Conservation (phyloP, 148 eudicot species). For the Bassia scoparia region DNA sequence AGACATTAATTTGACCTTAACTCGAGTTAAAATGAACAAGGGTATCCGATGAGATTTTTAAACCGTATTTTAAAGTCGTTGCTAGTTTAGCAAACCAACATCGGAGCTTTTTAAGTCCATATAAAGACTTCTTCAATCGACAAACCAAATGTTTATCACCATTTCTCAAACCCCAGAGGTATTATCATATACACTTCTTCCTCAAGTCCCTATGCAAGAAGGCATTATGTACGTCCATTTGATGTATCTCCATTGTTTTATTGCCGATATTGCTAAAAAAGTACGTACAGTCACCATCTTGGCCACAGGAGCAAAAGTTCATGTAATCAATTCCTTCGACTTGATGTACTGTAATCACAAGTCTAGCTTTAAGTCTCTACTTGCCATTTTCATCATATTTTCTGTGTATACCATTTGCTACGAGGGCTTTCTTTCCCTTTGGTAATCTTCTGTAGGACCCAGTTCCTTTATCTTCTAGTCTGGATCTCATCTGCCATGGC, state of each 20-base stretch:
- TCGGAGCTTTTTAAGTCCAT: not conserved
- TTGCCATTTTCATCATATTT: not conserved
- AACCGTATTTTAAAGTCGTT: not conserved
- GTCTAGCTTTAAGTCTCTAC: not conserved
- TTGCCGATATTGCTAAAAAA: not conserved
- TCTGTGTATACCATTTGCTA: not conserved
- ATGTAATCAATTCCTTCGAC: not conserved
- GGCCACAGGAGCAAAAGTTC: not conserved
- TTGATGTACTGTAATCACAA: not conserved
- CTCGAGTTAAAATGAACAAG: not conserved
- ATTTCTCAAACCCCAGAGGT: not conserved
- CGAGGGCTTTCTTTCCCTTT: not conserved
- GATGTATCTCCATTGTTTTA: not conserved
- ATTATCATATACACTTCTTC: not conserved
- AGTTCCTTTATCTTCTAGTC: not conserved
- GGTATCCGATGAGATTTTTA: not conserved
- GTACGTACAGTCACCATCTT: not conserved
- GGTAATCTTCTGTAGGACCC: not conserved
- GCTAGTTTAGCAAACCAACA: constrained; percentile 7
- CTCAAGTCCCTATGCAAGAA: not conserved
- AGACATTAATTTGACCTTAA: not conserved
- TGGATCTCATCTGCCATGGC: not conserved
- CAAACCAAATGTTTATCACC: not conserved
- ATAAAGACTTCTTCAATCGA: not conserved
- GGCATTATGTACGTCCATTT: not conserved